Base-by-base conservation (phyloP, 352 stramenopile genomes). In the Phytophthora tentaculata region DNA sequence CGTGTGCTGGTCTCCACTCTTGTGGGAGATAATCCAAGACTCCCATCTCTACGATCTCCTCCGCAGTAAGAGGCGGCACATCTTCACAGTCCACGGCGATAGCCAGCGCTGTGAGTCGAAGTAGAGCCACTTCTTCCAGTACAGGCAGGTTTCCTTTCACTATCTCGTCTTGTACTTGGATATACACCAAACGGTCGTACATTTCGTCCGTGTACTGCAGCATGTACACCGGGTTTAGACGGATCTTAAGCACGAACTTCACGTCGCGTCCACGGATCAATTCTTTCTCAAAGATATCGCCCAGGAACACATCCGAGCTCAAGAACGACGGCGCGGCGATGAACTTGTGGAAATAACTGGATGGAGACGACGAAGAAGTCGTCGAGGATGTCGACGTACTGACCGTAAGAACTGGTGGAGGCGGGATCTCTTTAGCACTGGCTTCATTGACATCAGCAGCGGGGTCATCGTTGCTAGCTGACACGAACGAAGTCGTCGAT, bases 161-260 rank as follows among this genome's bases (percentile, higher is more conserved):
- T 50, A 98, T 89, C 53, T 98, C 95, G 56, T 98, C 91, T 55
- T 97, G 82, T 16, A 95, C 90, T 71, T 98, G 94, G 26, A 97
- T 88, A 64, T 97, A 97, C 49, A 94, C 75, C 20, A 96, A 70
- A 14, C 88, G 81, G 37, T 94, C 79, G 67, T 90, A 95, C 74
- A 96, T 87, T 58, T 90, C 86, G 56, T 96, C 89, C 37, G 84
- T 79, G 64, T 95, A 92, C 59, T 95, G 86, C 47, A 94, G 64
- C 52, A 88, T 86, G 59, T 94, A 92, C 37, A 90, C 76, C 23
- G 84, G 86, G 37, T 83, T 85, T 19, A 98, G 76, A 13, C 96
- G 94, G 55, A 98, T 96, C 74, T 98, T 98, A 29, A 97, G 78
- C 64, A 98, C 89, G 59, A 98, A 98, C 10, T 77, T 90, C 39